Conservation (phyloP, 2,329 filamentous ascomycete species). For the Penicillium paneum region DNA sequence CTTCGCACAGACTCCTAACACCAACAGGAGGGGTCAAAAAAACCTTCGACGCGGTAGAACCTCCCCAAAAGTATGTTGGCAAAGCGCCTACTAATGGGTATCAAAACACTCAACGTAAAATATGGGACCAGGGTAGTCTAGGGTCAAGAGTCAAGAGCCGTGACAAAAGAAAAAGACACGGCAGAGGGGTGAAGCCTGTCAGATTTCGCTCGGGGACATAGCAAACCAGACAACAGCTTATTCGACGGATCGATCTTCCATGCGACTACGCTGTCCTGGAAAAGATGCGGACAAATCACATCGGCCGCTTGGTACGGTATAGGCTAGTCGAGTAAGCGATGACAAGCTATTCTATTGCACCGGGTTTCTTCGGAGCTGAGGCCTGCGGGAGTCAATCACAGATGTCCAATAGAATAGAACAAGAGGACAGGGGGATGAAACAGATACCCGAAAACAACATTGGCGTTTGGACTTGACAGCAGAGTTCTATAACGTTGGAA, state of each 20-base stretch:
- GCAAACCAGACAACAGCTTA: constrained; percentile 4
- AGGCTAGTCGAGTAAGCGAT: constrained; percentile 13
- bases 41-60: background rate
- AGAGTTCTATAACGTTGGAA: background rate
- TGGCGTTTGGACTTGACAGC: constrained; percentile 7
- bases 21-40: background rate
- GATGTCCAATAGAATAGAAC: constrained; percentile 1
- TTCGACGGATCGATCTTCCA: constrained; percentile 11
- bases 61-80: background rate
- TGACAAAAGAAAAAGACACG: background rate
- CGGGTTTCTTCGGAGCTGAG: constrained; percentile 14
- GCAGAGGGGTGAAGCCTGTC: constrained; percentile 11
- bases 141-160: constrained; percentile 1
- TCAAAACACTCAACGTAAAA: background rate
- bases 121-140: background rate
- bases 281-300: background rate
- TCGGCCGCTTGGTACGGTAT: constrained; percentile 11
- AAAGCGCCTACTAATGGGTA: background rate
- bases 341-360: constrained; percentile 4
- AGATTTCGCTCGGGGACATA: constrained; percentile 10
- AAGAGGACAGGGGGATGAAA: constrained; percentile 9
- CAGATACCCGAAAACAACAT: constrained; percentile 1
- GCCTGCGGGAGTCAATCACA: constrained; percentile 15
- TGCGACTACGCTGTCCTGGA: constrained; percentile 6
- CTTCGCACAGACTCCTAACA: constrained; percentile 4